phyloP scores from a whole-genome alignment of 176 grass and related monocot species.

The Saccharum spontaneum region DNA sequence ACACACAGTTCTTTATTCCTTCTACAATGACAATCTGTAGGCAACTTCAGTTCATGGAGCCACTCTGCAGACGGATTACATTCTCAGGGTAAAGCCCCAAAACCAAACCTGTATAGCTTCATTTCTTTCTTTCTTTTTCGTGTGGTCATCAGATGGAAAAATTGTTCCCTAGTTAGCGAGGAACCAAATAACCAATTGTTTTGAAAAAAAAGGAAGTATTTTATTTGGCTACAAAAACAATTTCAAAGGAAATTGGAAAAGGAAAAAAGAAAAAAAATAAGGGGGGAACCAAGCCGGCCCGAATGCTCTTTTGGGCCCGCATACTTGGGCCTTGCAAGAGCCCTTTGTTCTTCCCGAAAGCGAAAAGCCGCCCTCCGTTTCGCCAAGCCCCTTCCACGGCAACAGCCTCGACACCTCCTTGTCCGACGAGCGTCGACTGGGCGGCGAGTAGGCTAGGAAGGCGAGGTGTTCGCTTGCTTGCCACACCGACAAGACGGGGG shows the following conservation, averaged over 20 bases:
- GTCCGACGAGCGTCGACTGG: background rate
- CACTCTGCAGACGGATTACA: constrained; percentile 90
- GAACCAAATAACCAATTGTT: background rate
- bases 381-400: background rate
- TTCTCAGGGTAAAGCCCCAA: constrained; percentile 53
- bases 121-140: background rate
- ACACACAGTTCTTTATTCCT: background rate
- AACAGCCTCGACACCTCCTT: background rate
- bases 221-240: background rate
- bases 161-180: background rate
- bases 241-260: background rate
- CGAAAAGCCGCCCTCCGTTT: background rate
- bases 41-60: constrained; percentile 89
- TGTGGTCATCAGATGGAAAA: background rate
- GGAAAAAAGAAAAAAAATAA: background rate
- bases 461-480: constrained; percentile 32
- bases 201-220: background rate
- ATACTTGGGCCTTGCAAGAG: background rate
- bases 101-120: background rate
- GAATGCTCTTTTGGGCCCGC: background rate
- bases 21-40: constrained; percentile 13
- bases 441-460: background rate
- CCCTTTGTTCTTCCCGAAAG: background rate
- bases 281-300: background rate
- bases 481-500: background rate